Evolutionary conservation across 139 green algal genomes (phyloP), one percentile per base, ranked within the genome.

Genomic region (Medakamo hakoo): DNA sequence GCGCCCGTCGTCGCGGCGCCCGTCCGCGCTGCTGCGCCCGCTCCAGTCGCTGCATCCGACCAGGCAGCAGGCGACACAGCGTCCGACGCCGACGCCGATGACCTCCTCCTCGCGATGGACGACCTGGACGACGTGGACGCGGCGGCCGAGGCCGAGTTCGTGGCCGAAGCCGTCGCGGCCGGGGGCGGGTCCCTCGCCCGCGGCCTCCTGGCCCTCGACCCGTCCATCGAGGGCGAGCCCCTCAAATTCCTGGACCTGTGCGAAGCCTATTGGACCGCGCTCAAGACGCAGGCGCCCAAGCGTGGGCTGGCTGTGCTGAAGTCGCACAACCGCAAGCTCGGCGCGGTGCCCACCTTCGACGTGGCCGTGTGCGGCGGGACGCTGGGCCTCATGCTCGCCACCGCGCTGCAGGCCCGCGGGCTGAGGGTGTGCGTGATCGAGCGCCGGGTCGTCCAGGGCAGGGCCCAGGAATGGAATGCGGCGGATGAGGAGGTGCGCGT

Each of bases 331-430:
- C n/a, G n/a, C n/a, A n/a, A n/a, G n/a, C n/a, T n/a, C n/a, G n/a
- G n/a, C 40, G 40, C 9, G 9, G 40, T 9, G 9, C 40, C 40
- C 9, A 52, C 40, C 9, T 88, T 74, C 60, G 88, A 95, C 66
- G 88, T 94, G 25, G 70, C 74, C 1, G 79, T 96, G 24, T 87
- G 75, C 32, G 89, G 89, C 19, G 89, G 89, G 27, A 95, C 86
- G 1, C 76, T 96, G 30, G 89, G 89, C 23, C 73, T 95, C 16
- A 80, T 95, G 55, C 21, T 94, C 19, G 89, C 87, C 0, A 58
- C 75, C 4, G 78, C 81, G 30, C 69, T 94, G 67, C 80, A 88
- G 69, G 29, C 69, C 40, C 31, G 64, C n/a, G 86, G 84, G 0
- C 58, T 75, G 30, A 63, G 64, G 4, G 80, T 93, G 27, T 63